Evolutionary conservation across 129 eudicot species (phyloP).

Genomic region (Logfia minima): DNA sequence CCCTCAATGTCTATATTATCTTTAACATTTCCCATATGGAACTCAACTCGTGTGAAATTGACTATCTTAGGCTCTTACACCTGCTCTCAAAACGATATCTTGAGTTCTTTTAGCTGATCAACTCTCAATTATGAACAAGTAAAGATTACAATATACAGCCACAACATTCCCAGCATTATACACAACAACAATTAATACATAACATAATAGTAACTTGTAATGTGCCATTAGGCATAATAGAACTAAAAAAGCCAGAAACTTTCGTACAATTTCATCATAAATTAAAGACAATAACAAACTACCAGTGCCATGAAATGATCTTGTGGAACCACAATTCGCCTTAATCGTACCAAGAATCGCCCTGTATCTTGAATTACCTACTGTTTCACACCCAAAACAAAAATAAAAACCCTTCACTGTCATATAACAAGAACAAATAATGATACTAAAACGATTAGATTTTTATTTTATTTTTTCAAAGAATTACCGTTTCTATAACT

Average conservation of each 20-base stretch:
- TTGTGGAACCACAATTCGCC: slow-evolving; percentile 22
- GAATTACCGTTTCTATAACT: slow-evolving; percentile 39
- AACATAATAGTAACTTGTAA: neutral
- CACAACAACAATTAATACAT: neutral
- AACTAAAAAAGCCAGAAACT: neutral
- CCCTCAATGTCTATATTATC: neutral
- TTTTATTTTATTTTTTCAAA: neutral
- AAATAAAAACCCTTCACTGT: neutral
- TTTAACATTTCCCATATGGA: neutral
- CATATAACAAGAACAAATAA: neutral
- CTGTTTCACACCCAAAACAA: slow-evolving; percentile 11
- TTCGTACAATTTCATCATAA: neutral
- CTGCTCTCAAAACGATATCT: neutral
- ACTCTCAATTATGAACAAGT: neutral
- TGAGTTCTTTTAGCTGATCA: neutral
- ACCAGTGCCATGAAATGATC: slow-evolving; percentile 56
- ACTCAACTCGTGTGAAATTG: neutral
- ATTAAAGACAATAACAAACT: slow-evolving; percentile 1
- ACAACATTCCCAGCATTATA: neutral
- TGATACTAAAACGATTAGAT: neutral
- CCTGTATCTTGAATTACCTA: slow-evolving; percentile 31
- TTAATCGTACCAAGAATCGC: slow-evolving; percentile 15
- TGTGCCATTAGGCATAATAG: neutral
- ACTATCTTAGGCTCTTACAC: neutral
- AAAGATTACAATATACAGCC: neutral